Evolutionary conservation across 192 early-diverging fungal genomes (phyloP).

Genomic region (Backusella psychrophila): DNA sequence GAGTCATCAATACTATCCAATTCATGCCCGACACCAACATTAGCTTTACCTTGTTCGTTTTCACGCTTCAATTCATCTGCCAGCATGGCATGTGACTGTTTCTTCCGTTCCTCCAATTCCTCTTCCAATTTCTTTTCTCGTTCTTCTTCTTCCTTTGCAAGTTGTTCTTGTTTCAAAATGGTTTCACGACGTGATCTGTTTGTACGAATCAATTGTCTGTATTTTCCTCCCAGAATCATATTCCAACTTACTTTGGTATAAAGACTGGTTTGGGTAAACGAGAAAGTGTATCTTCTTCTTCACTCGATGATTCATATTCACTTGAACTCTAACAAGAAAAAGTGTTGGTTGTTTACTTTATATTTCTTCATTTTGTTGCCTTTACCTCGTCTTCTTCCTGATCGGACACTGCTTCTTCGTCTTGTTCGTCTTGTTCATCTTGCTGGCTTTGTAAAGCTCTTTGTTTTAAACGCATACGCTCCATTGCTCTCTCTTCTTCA

Average conservation of each 20-base stretch:
- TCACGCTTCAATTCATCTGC: conserved; percentile 70
- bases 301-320: conserved; percentile 63
- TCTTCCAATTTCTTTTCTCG: conserved; percentile 52
- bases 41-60: conserved; percentile 38
- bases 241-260: conserved; percentile 73
- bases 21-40: conserved; percentile 3
- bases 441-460: conserved; percentile 9
- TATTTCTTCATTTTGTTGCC: neutral
- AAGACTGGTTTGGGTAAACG: conserved; percentile 88
- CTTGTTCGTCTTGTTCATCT: conserved; percentile 21
- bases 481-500: conserved; percentile 49
- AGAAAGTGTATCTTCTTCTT: conserved; percentile 60
- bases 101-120: conserved; percentile 60
- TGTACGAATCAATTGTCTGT: neutral
- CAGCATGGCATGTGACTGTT: conserved; percentile 75
- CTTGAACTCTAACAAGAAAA: conserved; percentile 20
- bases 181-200: conserved; percentile 60
- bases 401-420: conserved; percentile 33
- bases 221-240: neutral
- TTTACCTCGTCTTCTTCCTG: conserved; percentile 24
- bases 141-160: conserved; percentile 54
- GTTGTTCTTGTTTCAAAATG: conserved; percentile 52
- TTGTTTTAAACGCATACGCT: conserved; percentile 33
- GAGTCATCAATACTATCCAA: too few species aligned
- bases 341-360: too few species aligned